Percentiles rank a stretch among this genome's conserved stretches.
Conservation (phyloP, 805 yeast species). For the Candida boleticola region DNA sequence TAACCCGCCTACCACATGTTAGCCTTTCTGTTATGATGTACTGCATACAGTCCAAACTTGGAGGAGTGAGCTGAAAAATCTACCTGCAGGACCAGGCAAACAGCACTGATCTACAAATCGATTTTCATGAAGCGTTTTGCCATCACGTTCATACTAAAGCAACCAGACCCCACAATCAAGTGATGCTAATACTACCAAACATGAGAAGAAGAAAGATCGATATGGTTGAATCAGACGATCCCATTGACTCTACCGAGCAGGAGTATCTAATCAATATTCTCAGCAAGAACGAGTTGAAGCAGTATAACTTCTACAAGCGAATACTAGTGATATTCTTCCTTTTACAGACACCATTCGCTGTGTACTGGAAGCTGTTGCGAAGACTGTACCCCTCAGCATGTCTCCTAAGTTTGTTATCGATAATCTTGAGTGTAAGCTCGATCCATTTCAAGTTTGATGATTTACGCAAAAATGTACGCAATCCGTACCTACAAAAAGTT, state of each 20-base stretch:
- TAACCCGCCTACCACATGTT: too few species aligned
- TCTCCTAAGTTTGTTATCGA: constrained; percentile 1
- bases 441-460: not conserved
- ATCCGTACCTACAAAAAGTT: not conserved
- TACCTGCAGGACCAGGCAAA: too few species aligned
- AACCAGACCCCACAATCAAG: too few species aligned
- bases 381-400: not conserved
- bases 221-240: constrained; percentile 2
- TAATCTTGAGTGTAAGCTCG: not conserved
- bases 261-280: not conserved
- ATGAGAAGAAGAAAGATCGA: constrained; percentile 4
- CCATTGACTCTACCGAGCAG: constrained; percentile 3
- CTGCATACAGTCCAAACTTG: too few species aligned
- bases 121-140: too few species aligned
- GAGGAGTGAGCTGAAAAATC: too few species aligned
- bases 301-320: not conserved
- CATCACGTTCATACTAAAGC: too few species aligned
- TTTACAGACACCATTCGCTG: constrained; percentile 3
- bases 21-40: too few species aligned
- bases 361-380: constrained; percentile 3
- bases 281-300: not conserved
- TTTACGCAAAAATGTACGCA: not conserved
- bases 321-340: not conserved
- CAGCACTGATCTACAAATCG: too few species aligned
- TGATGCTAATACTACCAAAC: not conserved